A percentile compares a stretch with the other conserved stretches of the same genome.
phyloP scores from a whole-genome alignment of 192 early-diverging fungal genomes.

The Umbelopsis isabellina region DNA sequence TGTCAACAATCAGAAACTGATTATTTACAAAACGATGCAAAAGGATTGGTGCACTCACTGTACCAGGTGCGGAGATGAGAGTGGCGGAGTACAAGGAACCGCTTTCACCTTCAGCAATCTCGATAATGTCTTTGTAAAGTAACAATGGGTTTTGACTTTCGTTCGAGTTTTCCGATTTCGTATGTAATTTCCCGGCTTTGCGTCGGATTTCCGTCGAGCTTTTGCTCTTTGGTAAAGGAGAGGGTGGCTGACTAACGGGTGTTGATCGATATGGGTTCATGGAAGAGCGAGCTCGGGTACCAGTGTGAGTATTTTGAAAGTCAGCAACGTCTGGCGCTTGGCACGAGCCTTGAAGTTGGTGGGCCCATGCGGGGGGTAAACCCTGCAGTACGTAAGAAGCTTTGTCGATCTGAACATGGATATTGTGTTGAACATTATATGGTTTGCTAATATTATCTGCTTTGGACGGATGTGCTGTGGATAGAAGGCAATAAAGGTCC shows the following conservation, averaged over 20 bases:
- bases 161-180: not conserved
- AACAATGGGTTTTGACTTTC: slow-evolving; percentile 8
- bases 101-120: slow-evolving; percentile 90
- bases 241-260: not conserved
- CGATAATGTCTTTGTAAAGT: slow-evolving; percentile 77
- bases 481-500: not conserved
- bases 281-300: slow-evolving; percentile 15
- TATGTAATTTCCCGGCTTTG: not conserved
- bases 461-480: slow-evolving; percentile 7
- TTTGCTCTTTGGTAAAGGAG: slow-evolving; percentile 8
- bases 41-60: slow-evolving; percentile 20
- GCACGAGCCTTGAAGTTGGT: slow-evolving; percentile 13
- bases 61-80: slow-evolving; percentile 40
- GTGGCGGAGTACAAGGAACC: slow-evolving; percentile 83
- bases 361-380: slow-evolving; percentile 9
- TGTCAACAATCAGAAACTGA: slow-evolving; percentile 24
- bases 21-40: slow-evolving; percentile 34
- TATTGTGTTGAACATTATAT: slow-evolving; percentile 45
- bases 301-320: not conserved
- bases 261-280: slow-evolving; percentile 10
- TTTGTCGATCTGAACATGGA: slow-evolving; percentile 45
- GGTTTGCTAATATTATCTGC: slow-evolving; percentile 43
- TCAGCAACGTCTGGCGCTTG: slow-evolving; percentile 2
- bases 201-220: slow-evolving; percentile 7
- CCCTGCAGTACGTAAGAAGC: slow-evolving; percentile 9